Conservation (phyloP, 306 rosid species). For the Glycine tomentella region DNA sequence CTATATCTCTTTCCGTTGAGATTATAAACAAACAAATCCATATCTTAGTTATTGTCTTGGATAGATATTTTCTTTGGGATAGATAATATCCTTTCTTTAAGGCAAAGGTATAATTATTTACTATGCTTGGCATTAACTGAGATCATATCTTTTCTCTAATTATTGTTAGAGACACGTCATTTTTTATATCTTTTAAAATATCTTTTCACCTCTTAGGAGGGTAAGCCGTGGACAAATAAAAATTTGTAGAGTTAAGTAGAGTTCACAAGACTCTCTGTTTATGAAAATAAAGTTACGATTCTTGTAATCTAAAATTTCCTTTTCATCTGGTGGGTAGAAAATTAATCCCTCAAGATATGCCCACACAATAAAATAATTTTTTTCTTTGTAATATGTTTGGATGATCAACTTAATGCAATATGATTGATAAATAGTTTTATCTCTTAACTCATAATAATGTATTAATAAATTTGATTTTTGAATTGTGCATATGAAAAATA, state of each 20-base stretch:
- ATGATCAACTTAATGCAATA: too few relatives aligned
- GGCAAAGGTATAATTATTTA: background rate
- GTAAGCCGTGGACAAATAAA: background rate
- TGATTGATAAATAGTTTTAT: too few relatives aligned
- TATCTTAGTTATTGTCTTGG: constrained; percentile 43
- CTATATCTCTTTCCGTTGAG: constrained; percentile 3
- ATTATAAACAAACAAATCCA: constrained; percentile 42
- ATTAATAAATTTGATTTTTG: too few relatives aligned
- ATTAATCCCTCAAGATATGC: background rate
- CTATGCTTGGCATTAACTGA: constrained; percentile 1
- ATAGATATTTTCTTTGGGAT: background rate
- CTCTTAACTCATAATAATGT: too few relatives aligned
- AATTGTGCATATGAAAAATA: too few relatives aligned
- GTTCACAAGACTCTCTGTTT: background rate
- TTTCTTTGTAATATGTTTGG: too few relatives aligned
- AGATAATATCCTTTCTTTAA: background rate
- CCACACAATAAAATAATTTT: too few relatives aligned
- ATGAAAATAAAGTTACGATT: background rate
- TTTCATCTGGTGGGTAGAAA: background rate
- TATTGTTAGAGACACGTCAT: background rate
- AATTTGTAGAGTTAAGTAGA: background rate
- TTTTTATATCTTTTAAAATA: background rate
- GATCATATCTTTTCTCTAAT: background rate
- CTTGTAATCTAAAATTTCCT: background rate
- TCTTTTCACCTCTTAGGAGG: background rate